Evolutionary conservation across 2,329 filamentous ascomycete genomes (phyloP), one percentile per base, ranked within the genome.

Genomic region (Exophiala xenobiotica): DNA sequence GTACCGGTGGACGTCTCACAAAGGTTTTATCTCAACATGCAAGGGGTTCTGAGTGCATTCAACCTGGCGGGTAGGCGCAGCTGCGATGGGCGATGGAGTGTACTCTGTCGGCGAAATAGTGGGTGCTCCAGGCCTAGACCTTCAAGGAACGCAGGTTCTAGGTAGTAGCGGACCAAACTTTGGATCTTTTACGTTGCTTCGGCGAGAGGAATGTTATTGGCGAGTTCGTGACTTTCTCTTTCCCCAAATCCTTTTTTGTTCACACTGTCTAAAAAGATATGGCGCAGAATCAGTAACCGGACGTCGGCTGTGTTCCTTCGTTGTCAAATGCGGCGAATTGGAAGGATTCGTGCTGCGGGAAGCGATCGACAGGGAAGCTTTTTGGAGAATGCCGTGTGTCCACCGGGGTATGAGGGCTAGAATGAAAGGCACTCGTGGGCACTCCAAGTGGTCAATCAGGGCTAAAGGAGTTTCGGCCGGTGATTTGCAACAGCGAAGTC

Each of bases 121-220:
- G 47, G 22, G 38, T 40, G 20, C 16, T 27, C n/a, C 29, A 42
- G 41, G 31, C 49, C 49, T 52, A 52, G 53, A 51, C 48, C 45
- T 49, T 31, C 44, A 49, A 31, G 49, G 53, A 49, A 55, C 26
- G 33, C 14, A 37, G 18, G 22, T 33, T 20, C 38, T 40, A 20
- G 22, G 20, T n/a, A 24, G 19, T 18, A 24, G 18, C 29, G 31
- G 46, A 26, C 41, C 31, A 45, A 14, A 23, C n/a, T 20, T 16
- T 46, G 22, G 23, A 27, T 23, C 9, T 26, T 46, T 35, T 37
- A n/a, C 40, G 39, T 39, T 51, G 12, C 31, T 35, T 9, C 4
- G 8, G 31, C 31, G 18, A 7, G 31, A 31, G 27, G 8, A 35
- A 12, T 35, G 18, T 12, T 14, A 35, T 35, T 8, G 18, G 3